These are phyloP conservation scores for Cryphonectria radicalis DNA, from an alignment of 2,329 filamentous ascomycete species.

Conservation along the genomic window DNA sequence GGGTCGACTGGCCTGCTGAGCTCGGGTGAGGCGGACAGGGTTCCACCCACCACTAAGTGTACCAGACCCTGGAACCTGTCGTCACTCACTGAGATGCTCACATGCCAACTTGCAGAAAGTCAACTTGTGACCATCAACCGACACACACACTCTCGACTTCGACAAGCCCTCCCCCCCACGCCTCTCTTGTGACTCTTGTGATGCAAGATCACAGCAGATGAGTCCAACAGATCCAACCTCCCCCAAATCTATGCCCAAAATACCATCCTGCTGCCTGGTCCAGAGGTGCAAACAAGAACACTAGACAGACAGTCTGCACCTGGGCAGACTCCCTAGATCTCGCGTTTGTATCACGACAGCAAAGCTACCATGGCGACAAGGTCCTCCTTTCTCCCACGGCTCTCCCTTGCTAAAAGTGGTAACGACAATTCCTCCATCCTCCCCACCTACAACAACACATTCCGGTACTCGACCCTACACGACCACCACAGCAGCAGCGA, in stretches of 20 bases:
- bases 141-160: background rate
- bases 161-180: background rate
- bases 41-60: background rate
- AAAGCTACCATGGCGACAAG: constrained; percentile 33
- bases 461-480: constrained; percentile 34
- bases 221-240: background rate
- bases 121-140: background rate
- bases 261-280: background rate
- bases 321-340: background rate
- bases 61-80: constrained; percentile 4
- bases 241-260: background rate
- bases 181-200: background rate
- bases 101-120: constrained; percentile 6
- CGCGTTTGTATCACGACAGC: background rate
- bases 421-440: constrained; percentile 34
- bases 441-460: constrained; percentile 34
- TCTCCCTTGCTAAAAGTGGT: constrained; percentile 33
- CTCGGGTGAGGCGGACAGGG: too few relatives aligned
- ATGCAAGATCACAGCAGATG: background rate
- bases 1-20: background rate
- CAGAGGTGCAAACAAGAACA: background rate
- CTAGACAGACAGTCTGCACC: background rate
- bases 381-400: constrained; percentile 39
- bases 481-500: constrained; percentile 39
- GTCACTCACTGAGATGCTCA: constrained; percentile 4